Evolutionary conservation across 176 grass and related monocot genomes (phyloP).

Genomic region (Poa annua): DNA sequence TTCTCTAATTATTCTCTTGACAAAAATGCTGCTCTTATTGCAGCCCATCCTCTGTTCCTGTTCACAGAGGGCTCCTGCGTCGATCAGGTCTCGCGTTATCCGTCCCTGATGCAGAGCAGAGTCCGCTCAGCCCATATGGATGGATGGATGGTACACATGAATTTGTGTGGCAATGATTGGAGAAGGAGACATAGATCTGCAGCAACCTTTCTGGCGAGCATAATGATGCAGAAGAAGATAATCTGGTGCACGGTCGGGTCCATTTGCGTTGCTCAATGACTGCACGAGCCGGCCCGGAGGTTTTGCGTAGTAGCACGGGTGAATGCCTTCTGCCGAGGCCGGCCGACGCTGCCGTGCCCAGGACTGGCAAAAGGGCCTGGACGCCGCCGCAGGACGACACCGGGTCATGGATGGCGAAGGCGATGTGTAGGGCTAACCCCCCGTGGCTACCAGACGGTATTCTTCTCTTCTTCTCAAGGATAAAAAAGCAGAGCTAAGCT

Average conservation of each 20-base stretch:
- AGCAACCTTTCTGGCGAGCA: slow-evolving; percentile 69
- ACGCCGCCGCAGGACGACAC: slow-evolving; percentile 13
- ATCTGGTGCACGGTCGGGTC: slow-evolving; percentile 59
- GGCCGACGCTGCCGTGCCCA: slow-evolving; percentile 53
- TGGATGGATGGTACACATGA: slow-evolving; percentile 44
- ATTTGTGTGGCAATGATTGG: slow-evolving; percentile 66
- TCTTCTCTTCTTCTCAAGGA: slow-evolving; percentile 35
- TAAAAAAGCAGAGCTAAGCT: slow-evolving; percentile 40
- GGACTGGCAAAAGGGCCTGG: slow-evolving; percentile 20
- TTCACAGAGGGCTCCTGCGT: slow-evolving; percentile 37
- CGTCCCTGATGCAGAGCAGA: slow-evolving; percentile 31
- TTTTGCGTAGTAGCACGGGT: slow-evolving; percentile 26
- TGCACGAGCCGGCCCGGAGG: slow-evolving; percentile 32
- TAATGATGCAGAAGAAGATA: slow-evolving; percentile 69
- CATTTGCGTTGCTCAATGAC: slow-evolving; percentile 49
- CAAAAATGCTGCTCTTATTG: slow-evolving; percentile 22
- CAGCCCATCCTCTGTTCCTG: slow-evolving; percentile 29
- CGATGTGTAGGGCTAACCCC: slow-evolving; percentile 19
- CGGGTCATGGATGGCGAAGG: slow-evolving; percentile 53
- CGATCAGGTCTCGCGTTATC: slow-evolving; percentile 29
- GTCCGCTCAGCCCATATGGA: slow-evolving; percentile 20
- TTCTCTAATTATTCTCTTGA: slow-evolving; percentile 18
- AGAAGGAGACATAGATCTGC: slow-evolving; percentile 65
- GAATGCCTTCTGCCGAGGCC: slow-evolving; percentile 48
- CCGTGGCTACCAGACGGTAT: slow-evolving; percentile 18